Base-by-base conservation (phyloP, 768 basidiomycete species). In the Pleurotus ostreatus region DNA sequence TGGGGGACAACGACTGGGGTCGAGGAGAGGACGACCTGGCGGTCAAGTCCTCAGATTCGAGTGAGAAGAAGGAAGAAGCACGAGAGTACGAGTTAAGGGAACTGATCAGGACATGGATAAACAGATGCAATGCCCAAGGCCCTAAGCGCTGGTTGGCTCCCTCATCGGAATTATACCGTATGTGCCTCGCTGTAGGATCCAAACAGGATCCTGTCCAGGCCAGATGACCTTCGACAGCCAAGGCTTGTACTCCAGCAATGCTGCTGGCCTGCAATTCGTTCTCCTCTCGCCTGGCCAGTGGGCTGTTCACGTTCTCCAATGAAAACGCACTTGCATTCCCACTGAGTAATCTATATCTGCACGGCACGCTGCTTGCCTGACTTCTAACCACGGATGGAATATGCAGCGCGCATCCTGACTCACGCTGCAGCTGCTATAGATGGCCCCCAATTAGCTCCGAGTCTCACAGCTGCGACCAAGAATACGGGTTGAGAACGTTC, bases 71-170 rank as follows among this genome's bases (percentile, higher is more conserved):
- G 52, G 55, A 59, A 60, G 53, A 47, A 57, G 59, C 46, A 52
- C 30, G 30, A 34, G 30, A 34, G 59, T 64, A 48, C 53, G 59
- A 54, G 57, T 61, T 60, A 60, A 62, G 58, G 56, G 56, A 57
- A 63, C 63, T 26, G 60, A 63, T 64, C 66, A 62, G 62, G 64
- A 59, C 61, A 57, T 45, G 45, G 51, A 49, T 49, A 62, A 57
- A 62, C 65, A 63, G 61, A 61, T 45, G 44, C 59, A 59, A 51
- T 34, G 48, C 55, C 51, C 51, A 53, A 38, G 37, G 39, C 20
- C n/a, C 37, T 53, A 53, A 23, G 51, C 51, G 51, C 51, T 16
- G 37, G 38, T 40, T 37, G 23, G 23, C 23, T 37, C 51, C 39
- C 23, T 40, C 30, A 2, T 41, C 37, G 51, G 51, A 53, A 39